Evolutionary conservation across 202 grass and related monocot species (phyloP), one percentile per base, ranked within the genome.

Genomic region (Carex sylvatica): DNA sequence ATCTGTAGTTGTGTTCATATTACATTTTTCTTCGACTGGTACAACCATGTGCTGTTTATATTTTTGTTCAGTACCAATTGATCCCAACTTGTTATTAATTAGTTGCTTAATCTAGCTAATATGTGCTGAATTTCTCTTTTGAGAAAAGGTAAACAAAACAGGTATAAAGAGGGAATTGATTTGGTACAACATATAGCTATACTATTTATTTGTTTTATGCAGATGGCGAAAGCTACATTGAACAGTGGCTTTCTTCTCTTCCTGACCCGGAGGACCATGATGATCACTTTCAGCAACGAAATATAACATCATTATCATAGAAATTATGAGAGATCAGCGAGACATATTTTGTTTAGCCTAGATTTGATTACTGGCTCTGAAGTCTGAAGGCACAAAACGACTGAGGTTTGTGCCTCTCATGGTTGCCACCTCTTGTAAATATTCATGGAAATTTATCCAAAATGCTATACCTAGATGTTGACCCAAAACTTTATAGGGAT

Each of bases 201-300:
- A 13, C 46, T 49, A 13, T 49, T 82, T 82, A 54, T 74, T 82
- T 55, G 23, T 36, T n/a, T 85, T 90, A 18, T 85, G 78, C 91
- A 93, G 93, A 87, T 56, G 87, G 78, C 44, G 87, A 86, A 61
- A 93, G 90, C 87, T 91, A 89, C 86, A 89, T 93, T 82, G 83
- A 97, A 35, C 81, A 87, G 62, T 91, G 88, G 88, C 89, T 93
- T 89, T 90, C 88, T 86, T 93, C 88, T 67, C 80, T 91, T 46
- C 61, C 78, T 93, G 70, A 93, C 84, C 52, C 53, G 36, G 63
- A 51, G 5, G 60, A 65, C 65, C 16, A 63, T 24, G 82, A 58
- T 9, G 80, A 76, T 74, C 20, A 68, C 33, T 52, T 44, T 51
- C 65, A 84, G 84, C 84, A 85, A 86, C 1, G 10, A 18, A 86